phyloP scores from a whole-genome alignment of 1,284 basidiomycete genomes.

The Megacollybia platyphylla region DNA sequence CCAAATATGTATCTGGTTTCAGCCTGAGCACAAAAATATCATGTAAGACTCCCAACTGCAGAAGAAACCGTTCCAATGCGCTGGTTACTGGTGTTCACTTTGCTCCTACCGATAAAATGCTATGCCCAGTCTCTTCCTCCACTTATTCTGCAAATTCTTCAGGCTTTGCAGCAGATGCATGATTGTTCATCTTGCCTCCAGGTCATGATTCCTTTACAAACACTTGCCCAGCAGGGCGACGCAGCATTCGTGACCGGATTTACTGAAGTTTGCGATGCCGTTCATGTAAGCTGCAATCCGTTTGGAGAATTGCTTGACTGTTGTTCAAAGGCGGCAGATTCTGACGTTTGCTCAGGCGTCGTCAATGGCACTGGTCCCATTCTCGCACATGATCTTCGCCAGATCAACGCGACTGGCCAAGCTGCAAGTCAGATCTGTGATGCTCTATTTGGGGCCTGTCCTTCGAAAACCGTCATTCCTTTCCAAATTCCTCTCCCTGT shows the following conservation, averaged over 20 bases:
- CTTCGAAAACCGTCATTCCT: conserved; percentile 23
- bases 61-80: no score
- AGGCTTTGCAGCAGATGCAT: no score
- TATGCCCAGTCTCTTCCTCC: no score
- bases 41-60: no score
- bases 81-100: no score
- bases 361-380: conserved; percentile 26
- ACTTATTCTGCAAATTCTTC: no score
- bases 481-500: conserved; percentile 27
- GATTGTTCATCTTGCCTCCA: neutral
- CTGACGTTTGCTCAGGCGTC: neutral
- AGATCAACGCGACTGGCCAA: conserved; percentile 29
- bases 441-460: conserved; percentile 42
- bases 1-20: no score
- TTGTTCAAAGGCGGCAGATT: neutral
- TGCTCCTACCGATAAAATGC: no score
- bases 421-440: conserved; percentile 46
- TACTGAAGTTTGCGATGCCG: neutral
- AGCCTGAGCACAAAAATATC: no score
- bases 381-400: conserved; percentile 41
- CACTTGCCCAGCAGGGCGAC: neutral
- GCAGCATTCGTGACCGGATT: neutral
- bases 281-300: neutral
- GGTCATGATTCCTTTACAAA: neutral
- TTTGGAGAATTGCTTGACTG: conserved; percentile 13